Conservation (phyloP, 208 protist genomes). For the Angomonas deanei region DNA sequence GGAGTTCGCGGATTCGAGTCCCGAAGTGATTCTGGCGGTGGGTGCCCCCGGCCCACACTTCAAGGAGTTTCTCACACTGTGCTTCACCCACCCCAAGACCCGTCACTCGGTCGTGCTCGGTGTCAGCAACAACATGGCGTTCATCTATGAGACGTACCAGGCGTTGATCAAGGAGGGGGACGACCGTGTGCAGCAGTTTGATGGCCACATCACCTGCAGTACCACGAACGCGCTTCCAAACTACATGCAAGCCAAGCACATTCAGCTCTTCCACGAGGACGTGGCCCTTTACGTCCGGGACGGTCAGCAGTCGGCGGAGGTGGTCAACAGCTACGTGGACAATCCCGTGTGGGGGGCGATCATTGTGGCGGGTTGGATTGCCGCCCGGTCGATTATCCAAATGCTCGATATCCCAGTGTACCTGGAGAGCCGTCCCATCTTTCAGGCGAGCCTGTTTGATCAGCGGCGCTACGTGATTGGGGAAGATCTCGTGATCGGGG, state of each 20-base stretch:
- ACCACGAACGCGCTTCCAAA: conserved; percentile 24
- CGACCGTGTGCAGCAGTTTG: neutral
- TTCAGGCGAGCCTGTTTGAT: conserved; percentile 17
- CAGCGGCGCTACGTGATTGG: conserved; percentile 54
- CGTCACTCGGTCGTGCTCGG: conserved; percentile 19
- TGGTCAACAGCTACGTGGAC: conserved; percentile 5
- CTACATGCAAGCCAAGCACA: conserved; percentile 13
- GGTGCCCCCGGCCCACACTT: conserved; percentile 16
- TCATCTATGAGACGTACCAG: conserved; percentile 15
- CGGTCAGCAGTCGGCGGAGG: conserved; percentile 10
- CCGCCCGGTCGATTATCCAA: conserved; percentile 17
- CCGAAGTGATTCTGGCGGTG: conserved; percentile 47
- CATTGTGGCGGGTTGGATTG: conserved; percentile 40
- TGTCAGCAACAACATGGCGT: conserved; percentile 14
- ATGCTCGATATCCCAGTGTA: conserved; percentile 9
- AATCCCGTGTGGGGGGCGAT: conserved; percentile 11
- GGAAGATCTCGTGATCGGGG: conserved; percentile 43
- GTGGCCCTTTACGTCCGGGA: conserved; percentile 33
- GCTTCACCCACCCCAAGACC: conserved; percentile 25
- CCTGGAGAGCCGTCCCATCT: conserved; percentile 9
- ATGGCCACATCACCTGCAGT: conserved; percentile 31
- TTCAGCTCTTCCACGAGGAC: conserved; percentile 25
- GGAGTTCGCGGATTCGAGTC: conserved; percentile 27
- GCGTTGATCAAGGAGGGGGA: conserved; percentile 1
- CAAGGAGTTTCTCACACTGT: conserved; percentile 17